Conservation (phyloP, 495 filamentous ascomycete species). For the Physcia stellaris region DNA sequence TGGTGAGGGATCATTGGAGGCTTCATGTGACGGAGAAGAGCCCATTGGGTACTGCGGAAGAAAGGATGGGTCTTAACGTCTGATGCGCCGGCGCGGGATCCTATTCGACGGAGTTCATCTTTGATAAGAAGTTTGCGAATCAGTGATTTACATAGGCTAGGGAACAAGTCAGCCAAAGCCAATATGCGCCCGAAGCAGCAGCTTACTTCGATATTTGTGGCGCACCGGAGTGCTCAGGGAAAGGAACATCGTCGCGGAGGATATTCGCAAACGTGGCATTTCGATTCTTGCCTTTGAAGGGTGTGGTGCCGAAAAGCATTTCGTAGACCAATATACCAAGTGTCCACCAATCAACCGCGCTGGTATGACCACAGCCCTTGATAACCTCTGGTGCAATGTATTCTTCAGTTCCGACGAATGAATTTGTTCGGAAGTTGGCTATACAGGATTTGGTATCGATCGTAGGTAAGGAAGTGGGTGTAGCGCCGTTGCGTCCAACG, state of each 20-base stretch:
- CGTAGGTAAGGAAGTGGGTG: constrained; percentile 68
- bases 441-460: constrained; percentile 99
- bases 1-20: constrained; percentile 96
- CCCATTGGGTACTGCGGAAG: constrained; percentile 93
- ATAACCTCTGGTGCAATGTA: constrained; percentile 99
- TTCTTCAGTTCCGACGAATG: constrained; percentile 95
- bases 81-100: constrained; percentile 85
- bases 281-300: constrained; percentile 98
- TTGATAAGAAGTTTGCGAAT: constrained; percentile 97
- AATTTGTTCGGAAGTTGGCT: constrained; percentile 95
- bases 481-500: constrained; percentile 69
- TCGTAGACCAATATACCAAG: constrained; percentile 94
- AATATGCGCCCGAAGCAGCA: too few species aligned
- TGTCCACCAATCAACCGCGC: constrained; percentile 99
- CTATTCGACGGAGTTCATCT: constrained; percentile 88
- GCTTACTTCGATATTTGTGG: constrained; percentile 85
- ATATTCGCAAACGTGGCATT: constrained; percentile 98
- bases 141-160: constrained; percentile 84
- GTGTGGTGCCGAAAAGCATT: constrained; percentile 97
- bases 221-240: constrained; percentile 74
- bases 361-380: constrained; percentile 95
- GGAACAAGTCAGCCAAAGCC: too few species aligned
- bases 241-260: constrained; percentile 82
- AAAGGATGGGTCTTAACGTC: constrained; percentile 96
- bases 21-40: constrained; percentile 91